phyloP scores from a whole-genome alignment of 108 stramenopile genomes.

The Schizochytrium sp. region DNA sequence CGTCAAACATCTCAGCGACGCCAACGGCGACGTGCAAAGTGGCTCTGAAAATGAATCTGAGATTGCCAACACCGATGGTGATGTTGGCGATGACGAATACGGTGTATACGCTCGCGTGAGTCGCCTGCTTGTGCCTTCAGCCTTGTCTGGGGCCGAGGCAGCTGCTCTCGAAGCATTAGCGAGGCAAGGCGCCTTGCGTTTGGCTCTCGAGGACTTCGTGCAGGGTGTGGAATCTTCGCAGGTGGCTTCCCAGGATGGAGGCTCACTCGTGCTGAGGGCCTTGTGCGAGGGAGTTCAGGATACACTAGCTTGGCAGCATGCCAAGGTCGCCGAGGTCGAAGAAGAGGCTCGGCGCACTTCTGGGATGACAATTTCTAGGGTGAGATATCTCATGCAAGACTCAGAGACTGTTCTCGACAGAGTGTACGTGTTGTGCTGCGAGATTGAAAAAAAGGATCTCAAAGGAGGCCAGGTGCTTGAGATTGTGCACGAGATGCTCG shows the following conservation, averaged over 20 bases:
- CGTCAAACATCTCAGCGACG: neutral
- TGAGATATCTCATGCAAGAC: constrained; percentile 8
- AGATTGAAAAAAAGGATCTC: neutral
- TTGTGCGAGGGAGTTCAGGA: neutral
- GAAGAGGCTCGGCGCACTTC: neutral
- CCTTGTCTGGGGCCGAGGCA: neutral
- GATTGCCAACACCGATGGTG: too few relatives aligned
- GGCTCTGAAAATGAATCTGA: too few relatives aligned
- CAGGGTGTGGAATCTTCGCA: neutral
- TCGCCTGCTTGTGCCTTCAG: neutral
- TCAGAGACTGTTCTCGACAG: constrained; percentile 32
- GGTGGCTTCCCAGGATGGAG: neutral
- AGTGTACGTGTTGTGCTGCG: neutral
- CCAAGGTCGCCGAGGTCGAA: neutral
- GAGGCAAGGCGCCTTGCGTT: neutral
- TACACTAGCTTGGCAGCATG: neutral
- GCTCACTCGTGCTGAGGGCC: neutral
- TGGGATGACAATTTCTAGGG: constrained; percentile 1
- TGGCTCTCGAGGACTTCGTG: neutral
- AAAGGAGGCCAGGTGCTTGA: constrained; percentile 10
- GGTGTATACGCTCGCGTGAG: neutral
- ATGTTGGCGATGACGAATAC: too few relatives aligned
- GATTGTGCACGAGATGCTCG: neutral
- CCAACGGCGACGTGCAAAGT: neutral
- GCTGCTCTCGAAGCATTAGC: neutral